Conservation (phyloP, 257 asterid species). For the Nicotiana attenuata region DNA sequence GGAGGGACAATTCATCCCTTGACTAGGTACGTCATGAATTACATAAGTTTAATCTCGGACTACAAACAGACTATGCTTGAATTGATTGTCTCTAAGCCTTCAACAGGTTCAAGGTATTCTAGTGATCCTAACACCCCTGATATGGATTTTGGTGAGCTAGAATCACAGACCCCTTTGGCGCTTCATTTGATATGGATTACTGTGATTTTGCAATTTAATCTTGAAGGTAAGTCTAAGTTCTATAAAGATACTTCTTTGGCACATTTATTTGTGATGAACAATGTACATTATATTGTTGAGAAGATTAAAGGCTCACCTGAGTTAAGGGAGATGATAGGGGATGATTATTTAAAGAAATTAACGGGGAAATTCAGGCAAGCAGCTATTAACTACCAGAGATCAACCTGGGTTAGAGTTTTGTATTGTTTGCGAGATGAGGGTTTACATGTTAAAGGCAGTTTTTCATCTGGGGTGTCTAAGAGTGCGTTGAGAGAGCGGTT, state of each 20-base stretch:
- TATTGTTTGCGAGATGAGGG: conserved; percentile 88
- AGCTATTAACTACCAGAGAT: conserved; percentile 67
- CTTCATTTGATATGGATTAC: conserved; percentile 86
- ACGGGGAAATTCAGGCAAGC: conserved; percentile 53
- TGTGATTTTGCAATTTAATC: conserved; percentile 63
- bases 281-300: conserved; percentile 77
- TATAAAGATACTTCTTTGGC: conserved; percentile 72
- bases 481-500: conserved; percentile 81
- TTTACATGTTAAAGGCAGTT: conserved; percentile 70
- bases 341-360: conserved; percentile 51
- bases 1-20: conserved; percentile 94
- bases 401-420: conserved; percentile 80
- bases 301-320: conserved; percentile 73
- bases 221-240: conserved; percentile 70
- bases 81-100: conserved; percentile 69
- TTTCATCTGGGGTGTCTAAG: conserved; percentile 80
- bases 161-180: conserved; percentile 50
- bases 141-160: conserved; percentile 65
- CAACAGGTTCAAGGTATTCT: conserved; percentile 55
- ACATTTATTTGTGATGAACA: conserved; percentile 91
- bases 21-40: conserved; percentile 92
- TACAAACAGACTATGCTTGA: conserved; percentile 61
- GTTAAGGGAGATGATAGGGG: conserved; percentile 86
- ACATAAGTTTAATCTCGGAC: conserved; percentile 72
- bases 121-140: conserved; percentile 65